Evolutionary conservation across 352 stramenopile genomes (phyloP), one percentile per base, ranked within the genome.

Genomic region (Globisporangium iwayamae): DNA sequence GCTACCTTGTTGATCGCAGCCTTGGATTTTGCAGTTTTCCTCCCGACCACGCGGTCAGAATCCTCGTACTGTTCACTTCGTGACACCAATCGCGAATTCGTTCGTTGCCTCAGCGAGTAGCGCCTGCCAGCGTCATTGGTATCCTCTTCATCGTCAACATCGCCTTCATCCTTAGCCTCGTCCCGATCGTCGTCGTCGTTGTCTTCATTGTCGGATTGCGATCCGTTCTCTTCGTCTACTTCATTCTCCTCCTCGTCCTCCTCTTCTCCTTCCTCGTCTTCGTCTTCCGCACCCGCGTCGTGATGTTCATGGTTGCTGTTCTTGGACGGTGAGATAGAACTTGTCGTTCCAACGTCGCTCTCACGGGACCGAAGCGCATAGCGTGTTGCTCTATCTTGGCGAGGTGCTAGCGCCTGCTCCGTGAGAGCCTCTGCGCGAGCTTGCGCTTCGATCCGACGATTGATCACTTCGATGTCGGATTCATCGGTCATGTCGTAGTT

Each of bases 281-380:
- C 60, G 2, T 75, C 71, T 46, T 78, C 70, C 7, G 75, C 59
- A n/a, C 30, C 46, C 43, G 32, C 52, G 4, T 46, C 34, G 22
- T 18, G 18, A n/a, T 18, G 52, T 58, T 13, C 56, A n/a, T 68
- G 56, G 1, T 62, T 25, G 4, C 60, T 67, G n/a, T 38, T 34
- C 34, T 64, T 72, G 36, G 77, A 57, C 48, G 76, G 76, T 4
- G 68, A 80, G 13, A 66, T 46, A 2, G 64, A 66, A 8, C 71
- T 63, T 47, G 73, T 72, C 1, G 57, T 66, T 1, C 59, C 51
- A 10, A 59, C 53, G 41, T 82, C 66, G 56, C 65, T 78, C 30
- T 85, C 74, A 25, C 78, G 71, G 4, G 74, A 87, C 13, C 84
- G 82, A 60, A 93, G 62, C 4, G 81, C 74, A 50, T 91, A 93